phyloP scores from a whole-genome alignment of 2,329 filamentous ascomycete species.

The Hymenoscyphus albidus region DNA sequence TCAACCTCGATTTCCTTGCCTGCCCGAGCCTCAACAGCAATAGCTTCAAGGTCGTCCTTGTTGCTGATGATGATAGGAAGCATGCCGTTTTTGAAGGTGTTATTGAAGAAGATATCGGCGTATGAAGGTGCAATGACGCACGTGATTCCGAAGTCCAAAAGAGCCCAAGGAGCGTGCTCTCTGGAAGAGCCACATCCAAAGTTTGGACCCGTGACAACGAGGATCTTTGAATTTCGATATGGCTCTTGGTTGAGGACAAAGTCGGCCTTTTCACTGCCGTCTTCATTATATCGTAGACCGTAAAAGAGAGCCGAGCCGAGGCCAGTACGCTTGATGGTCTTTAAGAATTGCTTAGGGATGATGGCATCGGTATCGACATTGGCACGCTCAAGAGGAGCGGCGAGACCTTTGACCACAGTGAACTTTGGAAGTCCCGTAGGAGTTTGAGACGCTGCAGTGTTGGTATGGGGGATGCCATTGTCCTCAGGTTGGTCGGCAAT shows the following conservation, averaged over 20 bases:
- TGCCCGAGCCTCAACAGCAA: constrained; percentile 73
- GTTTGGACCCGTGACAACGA: constrained; percentile 87
- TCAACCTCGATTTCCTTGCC: constrained; percentile 87
- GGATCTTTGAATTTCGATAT: constrained; percentile 79
- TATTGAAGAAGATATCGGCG: constrained; percentile 98
- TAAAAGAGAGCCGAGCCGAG: constrained; percentile 86
- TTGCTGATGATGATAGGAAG: constrained; percentile 76
- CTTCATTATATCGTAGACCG: constrained; percentile 71
- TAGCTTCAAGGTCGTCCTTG: constrained; percentile 59
- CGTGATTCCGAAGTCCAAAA: constrained; percentile 94
- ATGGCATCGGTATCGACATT: constrained; percentile 99
- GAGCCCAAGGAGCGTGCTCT: constrained; percentile 95
- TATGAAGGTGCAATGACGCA: constrained; percentile 89
- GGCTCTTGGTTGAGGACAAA: constrained; percentile 91
- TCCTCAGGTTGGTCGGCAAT: constrained; percentile 61
- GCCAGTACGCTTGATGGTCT: constrained; percentile 97
- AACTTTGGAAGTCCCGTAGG: constrained; percentile 77
- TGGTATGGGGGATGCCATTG: constrained; percentile 57
- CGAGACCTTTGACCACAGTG: constrained; percentile 76
- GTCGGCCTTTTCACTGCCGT: constrained; percentile 69
- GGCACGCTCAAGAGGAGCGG: constrained; percentile 78
- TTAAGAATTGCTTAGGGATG: constrained; percentile 98
- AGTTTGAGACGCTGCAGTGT: constrained; percentile 49
- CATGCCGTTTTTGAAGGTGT: constrained; percentile 99
- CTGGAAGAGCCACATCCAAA: constrained; percentile 92